These are phyloP conservation scores for Talaromyces sp. DNA, from an alignment of 2,329 filamentous ascomycete species.

Conservation along the genomic window DNA sequence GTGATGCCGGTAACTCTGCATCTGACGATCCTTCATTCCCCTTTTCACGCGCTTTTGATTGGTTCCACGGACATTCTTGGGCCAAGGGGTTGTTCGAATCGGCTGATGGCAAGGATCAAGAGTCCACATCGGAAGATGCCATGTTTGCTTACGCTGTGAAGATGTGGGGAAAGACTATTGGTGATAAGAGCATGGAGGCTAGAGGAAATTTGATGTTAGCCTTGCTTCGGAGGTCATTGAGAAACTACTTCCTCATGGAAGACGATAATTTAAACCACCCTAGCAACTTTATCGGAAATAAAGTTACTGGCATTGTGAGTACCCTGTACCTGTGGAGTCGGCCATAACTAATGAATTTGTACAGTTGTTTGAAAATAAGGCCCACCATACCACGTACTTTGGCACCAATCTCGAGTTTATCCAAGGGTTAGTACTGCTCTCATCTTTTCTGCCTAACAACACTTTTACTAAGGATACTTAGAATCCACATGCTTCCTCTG, in stretches of 20 bases:
- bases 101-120: constrained; percentile 58
- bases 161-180: constrained; percentile 82
- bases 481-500: constrained; percentile 81
- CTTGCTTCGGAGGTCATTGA: constrained; percentile 70
- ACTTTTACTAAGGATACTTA: constrained; percentile 38
- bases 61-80: constrained; percentile 94
- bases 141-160: constrained; percentile 86
- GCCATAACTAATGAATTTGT: not conserved
- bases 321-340: not conserved
- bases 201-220: constrained; percentile 82
- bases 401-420: constrained; percentile 70
- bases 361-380: constrained; percentile 86
- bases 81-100: constrained; percentile 62
- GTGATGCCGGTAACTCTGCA: constrained; percentile 79
- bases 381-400: constrained; percentile 91
- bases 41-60: constrained; percentile 81
- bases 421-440: constrained; percentile 48
- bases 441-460: constrained; percentile 9
- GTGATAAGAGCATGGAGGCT: constrained; percentile 76
- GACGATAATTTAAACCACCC: constrained; percentile 70
- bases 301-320: constrained; percentile 58
- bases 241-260: constrained; percentile 79
- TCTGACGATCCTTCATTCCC: constrained; percentile 72
- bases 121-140: constrained; percentile 85
- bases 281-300: constrained; percentile 75